Base-by-base conservation (phyloP, 345 rosid genomes). In the Gossypium herbaceum region DNA sequence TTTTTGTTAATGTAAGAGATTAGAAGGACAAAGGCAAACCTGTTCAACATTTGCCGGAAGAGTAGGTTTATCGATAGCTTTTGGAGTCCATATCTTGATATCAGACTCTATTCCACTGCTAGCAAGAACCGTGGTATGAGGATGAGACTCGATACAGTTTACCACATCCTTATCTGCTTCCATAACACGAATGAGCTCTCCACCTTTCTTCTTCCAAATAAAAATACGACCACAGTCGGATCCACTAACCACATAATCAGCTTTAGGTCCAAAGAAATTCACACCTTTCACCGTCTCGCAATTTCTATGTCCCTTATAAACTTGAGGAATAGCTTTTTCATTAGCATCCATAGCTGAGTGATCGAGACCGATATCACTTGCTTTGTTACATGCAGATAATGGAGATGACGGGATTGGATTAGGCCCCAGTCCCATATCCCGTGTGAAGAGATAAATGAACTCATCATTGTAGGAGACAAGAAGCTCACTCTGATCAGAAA, bases 141-240 rank as follows among this genome's bases (percentile, higher is more conserved):
- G 99, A 87, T 95, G 98, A 80, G 93, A 78, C 80, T 84, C 91
- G 16, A 88, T 82, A 71, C 98, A 93, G 86, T 95, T 95, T 34
- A 95, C 98, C n/a, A 89, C 81, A 78, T 86, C 71, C 81, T 58
- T 87, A 84, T 95, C 98, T 7, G 86, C 97, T 84, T 87, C 89
- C 85, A 93, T 90, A 61, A 88, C 91, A 75, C 91, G 93, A 63
- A 93, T 58, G 61, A 91, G 93, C 83, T 89, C 85, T 70, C 98
- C 97, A 16, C 80, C 85, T 76, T 85, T 90, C 76, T 89, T 95
- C 88, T 80, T 90, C 99, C 99, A 95, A 25, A 93, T 86, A 80
- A 95, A 95, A 72, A 92, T 87, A 67, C 88, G 84, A 34, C 99
- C 99, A 82, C 99, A 95, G 78, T 95, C 98, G 61, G 99, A 95